Evolutionary conservation across 768 basidiomycete genomes (phyloP).

Genomic region (Coprinellus micaceus): DNA sequence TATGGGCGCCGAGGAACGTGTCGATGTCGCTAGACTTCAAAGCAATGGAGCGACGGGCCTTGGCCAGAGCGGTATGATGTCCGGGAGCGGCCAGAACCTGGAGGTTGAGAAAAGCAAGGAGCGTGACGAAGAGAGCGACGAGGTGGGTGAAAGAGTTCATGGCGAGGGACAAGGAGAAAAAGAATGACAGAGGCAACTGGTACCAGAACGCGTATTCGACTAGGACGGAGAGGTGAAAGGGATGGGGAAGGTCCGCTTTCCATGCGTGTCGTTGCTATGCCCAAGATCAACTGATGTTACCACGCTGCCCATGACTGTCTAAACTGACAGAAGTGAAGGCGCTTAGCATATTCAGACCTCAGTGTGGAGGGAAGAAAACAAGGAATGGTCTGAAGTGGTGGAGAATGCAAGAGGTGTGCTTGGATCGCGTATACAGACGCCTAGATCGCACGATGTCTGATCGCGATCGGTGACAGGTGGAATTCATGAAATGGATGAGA

Average conservation of each 20-base stretch:
- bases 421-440: no score
- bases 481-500: no score
- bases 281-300: conserved; percentile 4
- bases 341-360: no score
- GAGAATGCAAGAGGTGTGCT: no score
- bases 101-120: conserved; percentile 20
- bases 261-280: conserved; percentile 6
- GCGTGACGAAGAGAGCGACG: conserved; percentile 21
- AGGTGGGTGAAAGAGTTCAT: conserved; percentile 21
- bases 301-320: conserved; percentile 5
- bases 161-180: conserved; percentile 19
- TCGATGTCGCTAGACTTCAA: conserved; percentile 18
- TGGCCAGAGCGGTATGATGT: conserved; percentile 15
- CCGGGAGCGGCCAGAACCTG: conserved; percentile 16
- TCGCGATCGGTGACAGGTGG: no score
- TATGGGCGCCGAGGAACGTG: conserved; percentile 39
- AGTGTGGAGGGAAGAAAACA: no score
- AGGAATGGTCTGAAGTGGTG: no score
- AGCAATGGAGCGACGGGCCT: conserved; percentile 20
- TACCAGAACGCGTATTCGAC: conserved; percentile 21
- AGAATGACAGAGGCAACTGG: conserved; percentile 29
- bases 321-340: no score
- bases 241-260: background rate
- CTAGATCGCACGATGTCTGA: no score
- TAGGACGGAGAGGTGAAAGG: conserved; percentile 2